Conservation (phyloP, 352 stramenopile genomes). For the Pythium angustatum region DNA sequence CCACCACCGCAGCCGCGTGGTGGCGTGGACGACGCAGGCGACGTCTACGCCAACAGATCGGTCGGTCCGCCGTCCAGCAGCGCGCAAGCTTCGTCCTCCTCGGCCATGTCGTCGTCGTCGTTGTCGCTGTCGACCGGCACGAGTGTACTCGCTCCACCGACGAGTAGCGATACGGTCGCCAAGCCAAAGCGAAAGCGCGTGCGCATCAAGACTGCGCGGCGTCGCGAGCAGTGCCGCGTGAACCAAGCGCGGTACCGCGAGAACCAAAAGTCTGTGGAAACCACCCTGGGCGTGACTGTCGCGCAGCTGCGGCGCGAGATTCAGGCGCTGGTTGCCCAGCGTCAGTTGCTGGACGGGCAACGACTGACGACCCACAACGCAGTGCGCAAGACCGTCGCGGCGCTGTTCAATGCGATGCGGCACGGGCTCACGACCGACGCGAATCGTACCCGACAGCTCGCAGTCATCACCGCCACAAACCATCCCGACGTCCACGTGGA, state of each 20-base stretch:
- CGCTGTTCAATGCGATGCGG: not conserved
- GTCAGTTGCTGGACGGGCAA: not conserved
- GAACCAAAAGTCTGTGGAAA: not conserved
- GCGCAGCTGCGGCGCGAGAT: not conserved
- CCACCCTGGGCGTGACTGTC: not conserved
- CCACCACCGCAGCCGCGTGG: too few relatives aligned
- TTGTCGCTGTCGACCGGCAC: too few relatives aligned
- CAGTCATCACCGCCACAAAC: not conserved
- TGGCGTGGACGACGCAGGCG: too few relatives aligned
- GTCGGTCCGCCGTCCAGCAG: too few relatives aligned
- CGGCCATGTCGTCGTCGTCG: too few relatives aligned
- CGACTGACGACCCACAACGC: not conserved
- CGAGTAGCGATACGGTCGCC: too few relatives aligned
- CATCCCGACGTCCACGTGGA: not conserved
- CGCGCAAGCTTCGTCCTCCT: too few relatives aligned
- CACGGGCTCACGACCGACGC: not conserved
- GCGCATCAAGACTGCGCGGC: slow-evolving; percentile 30
- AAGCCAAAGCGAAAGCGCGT: slow-evolving; percentile 21
- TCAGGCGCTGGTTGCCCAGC: not conserved
- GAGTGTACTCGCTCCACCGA: too few relatives aligned
- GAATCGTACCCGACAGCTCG: not conserved
- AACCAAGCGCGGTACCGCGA: slow-evolving; percentile 38
- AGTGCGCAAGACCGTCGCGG: not conserved
- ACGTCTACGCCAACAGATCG: too few relatives aligned
- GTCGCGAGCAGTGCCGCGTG: slow-evolving; percentile 36